Evolutionary conservation across 2,329 filamentous ascomycete species (phyloP).

Genomic region (Neopestalotiopsis rosae): DNA sequence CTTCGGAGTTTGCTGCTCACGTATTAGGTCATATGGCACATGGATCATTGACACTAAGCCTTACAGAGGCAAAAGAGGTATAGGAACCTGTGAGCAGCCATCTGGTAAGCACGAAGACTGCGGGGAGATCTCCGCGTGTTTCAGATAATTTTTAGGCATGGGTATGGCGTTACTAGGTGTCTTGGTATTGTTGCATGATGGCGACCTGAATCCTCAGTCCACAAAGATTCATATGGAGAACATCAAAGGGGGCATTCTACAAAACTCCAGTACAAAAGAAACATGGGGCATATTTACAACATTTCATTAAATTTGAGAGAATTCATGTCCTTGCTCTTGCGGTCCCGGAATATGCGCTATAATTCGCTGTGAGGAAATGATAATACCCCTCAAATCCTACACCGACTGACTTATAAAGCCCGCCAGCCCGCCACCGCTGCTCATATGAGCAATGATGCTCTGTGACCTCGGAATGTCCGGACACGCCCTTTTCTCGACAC

Average conservation of each 20-base stretch:
- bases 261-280: no score
- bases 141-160: neutral
- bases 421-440: neutral
- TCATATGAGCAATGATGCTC: neutral
- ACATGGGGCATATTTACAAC: no score
- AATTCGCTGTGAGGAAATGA: no score
- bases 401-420: no score
- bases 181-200: neutral
- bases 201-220: neutral
- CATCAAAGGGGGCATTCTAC: no score
- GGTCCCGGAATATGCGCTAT: no score
- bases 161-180: neutral
- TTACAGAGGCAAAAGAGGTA: neutral
- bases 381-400: no score
- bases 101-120: neutral
- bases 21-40: neutral
- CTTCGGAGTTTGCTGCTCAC: neutral
- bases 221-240: no score
- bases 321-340: no score
- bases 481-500: neutral
- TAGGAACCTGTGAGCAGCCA: neutral
- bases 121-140: neutral
- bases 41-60: neutral
- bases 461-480: neutral
- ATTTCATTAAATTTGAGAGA: no score